phyloP scores from a whole-genome alignment of 164 flowering plant genomes.

The Brasenia schreberi region DNA sequence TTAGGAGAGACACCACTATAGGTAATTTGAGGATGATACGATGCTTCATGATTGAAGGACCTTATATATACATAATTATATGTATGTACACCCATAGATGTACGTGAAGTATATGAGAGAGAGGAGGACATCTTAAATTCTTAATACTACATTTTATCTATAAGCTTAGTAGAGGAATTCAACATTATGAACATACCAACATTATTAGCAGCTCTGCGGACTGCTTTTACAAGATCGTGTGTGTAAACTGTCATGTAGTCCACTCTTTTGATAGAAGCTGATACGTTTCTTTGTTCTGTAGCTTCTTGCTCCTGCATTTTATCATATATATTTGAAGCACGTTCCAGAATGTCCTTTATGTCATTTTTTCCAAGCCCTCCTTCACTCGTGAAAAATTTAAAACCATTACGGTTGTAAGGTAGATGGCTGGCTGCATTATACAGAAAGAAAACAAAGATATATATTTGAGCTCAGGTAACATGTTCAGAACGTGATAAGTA shows the following conservation, averaged over 20 bases:
- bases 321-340: slow-evolving; percentile 66
- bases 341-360: slow-evolving; percentile 81
- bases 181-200: slow-evolving; percentile 30
- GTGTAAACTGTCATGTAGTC: slow-evolving; percentile 88
- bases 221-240: slow-evolving; percentile 82
- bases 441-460: background rate
- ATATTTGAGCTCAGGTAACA: background rate
- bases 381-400: slow-evolving; percentile 86
- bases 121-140: too few relatives aligned
- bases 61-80: too few relatives aligned
- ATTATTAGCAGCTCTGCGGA: slow-evolving; percentile 79
- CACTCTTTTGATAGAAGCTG: slow-evolving; percentile 42
- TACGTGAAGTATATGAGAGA: too few relatives aligned
- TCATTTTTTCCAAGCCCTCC: slow-evolving; percentile 94
- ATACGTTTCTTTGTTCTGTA: slow-evolving; percentile 20
- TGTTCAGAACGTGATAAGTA: background rate
- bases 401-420: slow-evolving; percentile 93
- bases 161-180: too few relatives aligned
- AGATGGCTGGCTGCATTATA: slow-evolving; percentile 85
- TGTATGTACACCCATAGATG: background rate
- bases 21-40: too few relatives aligned
- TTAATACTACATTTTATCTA: too few relatives aligned
- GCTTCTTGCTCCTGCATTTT: slow-evolving; percentile 16
- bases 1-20: background rate
- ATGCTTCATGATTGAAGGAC: background rate